phyloP scores from a whole-genome alignment of 306 rosid species.

The Luffa aegyptiaca region DNA sequence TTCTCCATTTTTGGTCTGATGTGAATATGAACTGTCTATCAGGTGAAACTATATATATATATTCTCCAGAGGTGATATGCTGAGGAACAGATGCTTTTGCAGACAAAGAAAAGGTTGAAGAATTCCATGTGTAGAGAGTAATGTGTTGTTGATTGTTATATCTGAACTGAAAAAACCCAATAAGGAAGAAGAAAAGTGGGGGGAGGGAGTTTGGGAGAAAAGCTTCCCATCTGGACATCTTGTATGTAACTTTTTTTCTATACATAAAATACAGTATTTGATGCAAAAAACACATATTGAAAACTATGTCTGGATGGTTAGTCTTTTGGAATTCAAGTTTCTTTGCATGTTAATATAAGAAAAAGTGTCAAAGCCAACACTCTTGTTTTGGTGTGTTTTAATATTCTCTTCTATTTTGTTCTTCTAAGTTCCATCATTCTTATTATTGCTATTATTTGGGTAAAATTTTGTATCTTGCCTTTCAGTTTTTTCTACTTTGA shows the following conservation, averaged over 20 bases:
- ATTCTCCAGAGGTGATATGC: constrained; percentile 29
- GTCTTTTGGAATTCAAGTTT: background rate
- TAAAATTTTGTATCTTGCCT: background rate
- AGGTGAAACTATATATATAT: background rate
- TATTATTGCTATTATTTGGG: background rate
- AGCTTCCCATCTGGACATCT: constrained; percentile 9
- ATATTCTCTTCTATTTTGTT: background rate
- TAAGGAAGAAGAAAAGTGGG: background rate
- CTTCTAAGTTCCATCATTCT: background rate
- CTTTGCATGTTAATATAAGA: background rate
- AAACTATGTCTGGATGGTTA: constrained; percentile 3
- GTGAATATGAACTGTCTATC: background rate
- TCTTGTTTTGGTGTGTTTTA: background rate
- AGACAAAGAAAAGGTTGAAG: background rate
- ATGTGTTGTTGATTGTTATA: constrained; percentile 8
- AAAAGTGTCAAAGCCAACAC: background rate
- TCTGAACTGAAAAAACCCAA: constrained; percentile 5
- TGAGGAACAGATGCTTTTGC: constrained; percentile 48
- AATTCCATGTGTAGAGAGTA: constrained; percentile 6
- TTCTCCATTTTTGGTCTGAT: background rate
- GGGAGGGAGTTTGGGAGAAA: constrained; percentile 11
- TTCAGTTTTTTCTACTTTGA: no score
- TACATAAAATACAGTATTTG: background rate
- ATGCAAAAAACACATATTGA: background rate
- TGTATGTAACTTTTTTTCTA: constrained; percentile 4